Evolutionary conservation across 2,329 filamentous ascomycete genomes (phyloP), one percentile per base, ranked within the genome.

Genomic region (Pseudogymnoascus sp.): DNA sequence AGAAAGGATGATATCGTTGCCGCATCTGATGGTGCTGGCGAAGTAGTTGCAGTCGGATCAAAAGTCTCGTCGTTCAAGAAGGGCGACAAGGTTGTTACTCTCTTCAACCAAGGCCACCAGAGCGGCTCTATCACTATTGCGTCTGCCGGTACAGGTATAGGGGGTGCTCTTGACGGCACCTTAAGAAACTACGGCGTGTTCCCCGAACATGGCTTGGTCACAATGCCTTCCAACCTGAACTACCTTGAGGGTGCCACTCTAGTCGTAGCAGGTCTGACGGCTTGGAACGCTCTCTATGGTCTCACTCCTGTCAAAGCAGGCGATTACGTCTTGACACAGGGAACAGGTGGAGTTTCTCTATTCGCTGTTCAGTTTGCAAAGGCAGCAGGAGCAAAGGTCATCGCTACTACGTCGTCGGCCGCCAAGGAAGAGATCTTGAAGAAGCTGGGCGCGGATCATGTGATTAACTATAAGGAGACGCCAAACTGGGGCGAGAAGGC

Each of bases 261-360:
- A 0, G 70, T 76, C 2, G 84, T 81, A 64, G 81, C 82, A 0
- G 81, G 76, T 1, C 63, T 84, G 9, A 84, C 82, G 0, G 80
- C 81, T 1, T 85, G 82, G 83, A 85, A 85, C 66, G 80, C 80
- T 5, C 71, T 85, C 3, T 84, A 80, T 59, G 82, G 82, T 51
- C 79, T 66, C 59, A 71, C 74, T 74, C 61, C 66, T 1, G 44
- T 75, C 21, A 66, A 60, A 2, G 68, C 74, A 0, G 75, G 75
- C 0, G 68, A 77, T 6, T 71, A 69, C 63, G 74, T 79, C 0
- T 68, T 79, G 6, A 75, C 74, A 0, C 75, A 77, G 61, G 77
- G 77, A 6, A 78, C 76, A 0, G 76, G 78, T 1, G 77, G 77
- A 2, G 77, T 79, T 2, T 73, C 70, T 41, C 69, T 72, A 10